Evolutionary conservation across 768 basidiomycete genomes (phyloP).

Genomic region (Hypsizygus marmoreus): DNA sequence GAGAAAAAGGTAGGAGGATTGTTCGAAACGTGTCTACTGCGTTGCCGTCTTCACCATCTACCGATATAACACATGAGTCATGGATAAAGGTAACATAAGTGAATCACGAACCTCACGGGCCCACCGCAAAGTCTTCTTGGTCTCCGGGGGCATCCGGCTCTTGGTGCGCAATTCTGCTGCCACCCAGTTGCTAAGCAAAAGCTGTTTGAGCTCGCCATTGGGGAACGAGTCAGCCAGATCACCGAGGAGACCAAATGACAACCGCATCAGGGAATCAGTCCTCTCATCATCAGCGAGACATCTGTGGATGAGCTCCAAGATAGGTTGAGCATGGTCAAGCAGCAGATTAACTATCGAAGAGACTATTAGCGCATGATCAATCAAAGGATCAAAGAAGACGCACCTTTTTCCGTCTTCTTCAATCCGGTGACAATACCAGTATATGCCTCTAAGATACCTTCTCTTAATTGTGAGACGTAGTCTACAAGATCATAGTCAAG

Average conservation of each 20-base stretch:
- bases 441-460: constrained; percentile 96
- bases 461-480: constrained; percentile 86
- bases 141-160: constrained; percentile 71
- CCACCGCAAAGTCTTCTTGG: constrained; percentile 91
- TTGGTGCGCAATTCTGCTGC: constrained; percentile 72
- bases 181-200: constrained; percentile 80
- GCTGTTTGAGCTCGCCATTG: constrained; percentile 76
- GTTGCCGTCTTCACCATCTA: constrained; percentile 84
- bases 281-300: constrained; percentile 82
- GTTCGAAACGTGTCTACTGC: constrained; percentile 48
- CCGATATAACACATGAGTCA: constrained; percentile 7
- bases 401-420: constrained; percentile 82
- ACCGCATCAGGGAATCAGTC: constrained; percentile 72
- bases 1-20: constrained; percentile 18
- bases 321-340: constrained; percentile 66
- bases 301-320: constrained; percentile 81
- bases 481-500: constrained; percentile 90
- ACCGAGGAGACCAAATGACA: constrained; percentile 85
- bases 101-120: constrained; percentile 75
- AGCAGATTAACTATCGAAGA: constrained; percentile 47
- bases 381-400: constrained; percentile 10
- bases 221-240: constrained; percentile 92
- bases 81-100: neutral
- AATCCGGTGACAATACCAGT: constrained; percentile 92
- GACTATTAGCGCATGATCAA: constrained; percentile 10